Conservation (phyloP, 345 rosid genomes). For the Corchorus capsularis region DNA sequence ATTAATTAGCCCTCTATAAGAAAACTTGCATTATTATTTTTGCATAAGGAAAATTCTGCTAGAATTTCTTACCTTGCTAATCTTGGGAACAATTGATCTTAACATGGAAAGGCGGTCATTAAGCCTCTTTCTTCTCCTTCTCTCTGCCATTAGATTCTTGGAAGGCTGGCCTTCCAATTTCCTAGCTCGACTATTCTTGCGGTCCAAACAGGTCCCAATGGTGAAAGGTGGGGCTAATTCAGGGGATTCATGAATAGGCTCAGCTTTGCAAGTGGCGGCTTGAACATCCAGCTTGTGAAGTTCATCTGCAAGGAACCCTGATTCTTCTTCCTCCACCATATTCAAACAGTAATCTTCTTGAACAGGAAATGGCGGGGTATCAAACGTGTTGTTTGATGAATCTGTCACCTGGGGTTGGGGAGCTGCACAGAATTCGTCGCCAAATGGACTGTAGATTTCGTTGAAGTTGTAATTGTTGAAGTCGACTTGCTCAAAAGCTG, state of each 20-base stretch:
- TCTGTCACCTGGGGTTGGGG: constrained; percentile 36
- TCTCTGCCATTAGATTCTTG: constrained; percentile 89
- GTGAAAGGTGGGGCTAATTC: constrained; percentile 32
- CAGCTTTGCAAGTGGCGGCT: constrained; percentile 35
- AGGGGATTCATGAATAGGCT: constrained; percentile 43
- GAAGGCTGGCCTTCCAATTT: constrained; percentile 88
- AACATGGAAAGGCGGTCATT: constrained; percentile 88
- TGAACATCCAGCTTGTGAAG: constrained; percentile 30
- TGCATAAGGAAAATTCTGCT: not conserved
- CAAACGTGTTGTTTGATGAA: constrained; percentile 38
- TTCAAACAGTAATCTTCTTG: constrained; percentile 38
- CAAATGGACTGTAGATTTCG: constrained; percentile 32
- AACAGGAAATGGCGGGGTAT: constrained; percentile 39
- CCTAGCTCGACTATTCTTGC: constrained; percentile 39
- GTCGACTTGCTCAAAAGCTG: constrained; percentile 30
- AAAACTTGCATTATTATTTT: not conserved
- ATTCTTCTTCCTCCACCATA: constrained; percentile 40
- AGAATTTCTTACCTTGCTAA: constrained; percentile 66
- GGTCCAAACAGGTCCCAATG: constrained; percentile 31
- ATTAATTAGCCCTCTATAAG: constrained; percentile 14
- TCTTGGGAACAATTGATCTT: constrained; percentile 94
- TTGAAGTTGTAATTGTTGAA: constrained; percentile 34
- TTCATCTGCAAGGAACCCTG: constrained; percentile 29
- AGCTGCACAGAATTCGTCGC: constrained; percentile 29
- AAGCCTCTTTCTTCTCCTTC: constrained; percentile 82